phyloP scores from a whole-genome alignment of 805 yeast species.

The Torulaspora gathmanii region DNA sequence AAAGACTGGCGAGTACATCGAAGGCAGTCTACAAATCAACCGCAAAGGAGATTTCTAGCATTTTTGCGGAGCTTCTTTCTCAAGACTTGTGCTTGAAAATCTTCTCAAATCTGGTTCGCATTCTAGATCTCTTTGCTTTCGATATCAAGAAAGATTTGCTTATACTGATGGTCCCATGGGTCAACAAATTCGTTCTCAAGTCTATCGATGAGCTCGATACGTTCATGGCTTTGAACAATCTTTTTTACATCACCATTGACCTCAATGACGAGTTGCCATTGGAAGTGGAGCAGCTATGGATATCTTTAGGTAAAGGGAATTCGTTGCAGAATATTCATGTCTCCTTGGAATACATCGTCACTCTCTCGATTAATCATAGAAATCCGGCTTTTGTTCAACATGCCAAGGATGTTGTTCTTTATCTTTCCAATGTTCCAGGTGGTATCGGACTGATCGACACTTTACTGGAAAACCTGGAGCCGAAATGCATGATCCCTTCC shows the following conservation, averaged over 20 bases:
- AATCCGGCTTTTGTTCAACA: conserved; percentile 71
- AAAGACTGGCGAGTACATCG: conserved; percentile 67
- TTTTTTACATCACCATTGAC: conserved; percentile 79
- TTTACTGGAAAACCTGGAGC: conserved; percentile 66
- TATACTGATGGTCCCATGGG: conserved; percentile 85
- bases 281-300: conserved; percentile 94
- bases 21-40: conserved; percentile 85
- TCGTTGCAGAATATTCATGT: conserved; percentile 63
- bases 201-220: conserved; percentile 43
- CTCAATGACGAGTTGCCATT: conserved; percentile 70
- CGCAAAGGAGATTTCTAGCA: conserved; percentile 69
- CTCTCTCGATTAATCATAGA: conserved; percentile 62
- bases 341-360: conserved; percentile 65
- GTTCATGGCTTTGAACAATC: conserved; percentile 70
- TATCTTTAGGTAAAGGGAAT: conserved; percentile 78
- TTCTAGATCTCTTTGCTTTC: conserved; percentile 53
- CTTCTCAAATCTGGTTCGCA: conserved; percentile 69
- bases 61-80: conserved; percentile 55
- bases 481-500: conserved; percentile 83
- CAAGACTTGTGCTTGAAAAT: conserved; percentile 56
- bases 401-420: conserved; percentile 76
- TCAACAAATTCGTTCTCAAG: conserved; percentile 71
- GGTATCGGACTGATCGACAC: conserved; percentile 54
- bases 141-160: conserved; percentile 71
- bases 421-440: conserved; percentile 52